phyloP scores from a whole-genome alignment of 768 basidiomycete genomes.

The Pisolithus sp. region DNA sequence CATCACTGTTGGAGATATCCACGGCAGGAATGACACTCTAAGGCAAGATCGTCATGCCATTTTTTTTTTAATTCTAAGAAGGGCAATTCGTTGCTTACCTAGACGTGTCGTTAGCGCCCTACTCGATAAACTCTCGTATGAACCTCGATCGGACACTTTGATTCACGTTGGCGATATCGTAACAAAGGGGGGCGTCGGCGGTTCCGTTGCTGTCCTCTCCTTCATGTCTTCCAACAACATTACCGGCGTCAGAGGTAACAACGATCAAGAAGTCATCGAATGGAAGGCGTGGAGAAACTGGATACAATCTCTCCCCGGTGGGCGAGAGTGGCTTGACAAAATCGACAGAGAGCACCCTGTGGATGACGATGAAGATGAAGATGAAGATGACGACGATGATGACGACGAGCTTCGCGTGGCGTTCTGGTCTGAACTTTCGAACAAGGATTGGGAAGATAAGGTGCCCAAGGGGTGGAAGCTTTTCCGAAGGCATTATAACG shows the following conservation, averaged over 20 bases:
- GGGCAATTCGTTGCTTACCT: conserved; percentile 1
- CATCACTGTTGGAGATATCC: conserved; percentile 82
- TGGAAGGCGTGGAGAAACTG: conserved; percentile 87
- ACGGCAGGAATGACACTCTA: conserved; percentile 70
- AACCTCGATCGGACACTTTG: conserved; percentile 56
- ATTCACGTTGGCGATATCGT: conserved; percentile 82
- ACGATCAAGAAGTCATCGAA: conserved; percentile 87
- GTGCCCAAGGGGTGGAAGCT: conserved; percentile 70
- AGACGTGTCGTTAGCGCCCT: conserved; percentile 42
- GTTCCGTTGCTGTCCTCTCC: conserved; percentile 56
- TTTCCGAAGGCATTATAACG: conserved; percentile 67
- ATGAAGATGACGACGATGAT: conserved; percentile 24
- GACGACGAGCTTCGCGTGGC: conserved; percentile 24
- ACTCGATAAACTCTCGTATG: conserved; percentile 54
- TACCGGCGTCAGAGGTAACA: conserved; percentile 86
- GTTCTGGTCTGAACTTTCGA: conserved; percentile 34
- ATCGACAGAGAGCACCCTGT: conserved; percentile 40
- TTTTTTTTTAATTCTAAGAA: no score
- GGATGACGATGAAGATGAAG: conserved; percentile 6
- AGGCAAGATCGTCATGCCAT: conserved; percentile 37
- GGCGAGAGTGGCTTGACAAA: conserved; percentile 47
- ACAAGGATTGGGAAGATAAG: conserved; percentile 39
- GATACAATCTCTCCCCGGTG: conserved; percentile 44
- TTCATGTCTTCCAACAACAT: conserved; percentile 61
- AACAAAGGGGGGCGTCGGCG: conserved; percentile 55